Conservation (phyloP, 1,284 basidiomycete species). For the Malassezia yamatoensis region DNA sequence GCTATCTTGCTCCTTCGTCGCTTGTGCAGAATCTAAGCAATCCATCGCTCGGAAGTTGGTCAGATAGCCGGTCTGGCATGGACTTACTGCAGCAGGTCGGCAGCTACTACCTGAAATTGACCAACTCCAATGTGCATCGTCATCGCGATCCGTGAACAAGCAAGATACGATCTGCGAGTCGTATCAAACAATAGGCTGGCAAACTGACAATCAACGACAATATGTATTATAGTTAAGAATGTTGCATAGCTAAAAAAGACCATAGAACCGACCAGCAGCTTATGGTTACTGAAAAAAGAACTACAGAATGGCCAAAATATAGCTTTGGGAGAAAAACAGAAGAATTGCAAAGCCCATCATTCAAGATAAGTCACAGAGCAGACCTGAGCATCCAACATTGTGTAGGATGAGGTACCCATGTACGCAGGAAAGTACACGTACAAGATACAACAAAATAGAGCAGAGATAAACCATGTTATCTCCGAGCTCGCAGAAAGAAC, state of each 20-base stretch:
- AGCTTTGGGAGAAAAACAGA: background rate
- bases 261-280: constrained; percentile 12
- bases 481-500: background rate
- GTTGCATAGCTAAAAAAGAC: background rate
- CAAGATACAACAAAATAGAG: no score
- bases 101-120: constrained; percentile 5
- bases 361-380: background rate
- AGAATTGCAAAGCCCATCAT: constrained; percentile 2
- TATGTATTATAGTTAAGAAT: background rate
- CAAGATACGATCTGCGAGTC: no score
- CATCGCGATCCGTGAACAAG: background rate
- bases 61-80: background rate
- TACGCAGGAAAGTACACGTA: no score
- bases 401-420: no score
- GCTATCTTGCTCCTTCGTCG: background rate
- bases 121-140: background rate
- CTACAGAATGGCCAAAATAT: background rate
- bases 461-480: no score
- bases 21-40: background rate
- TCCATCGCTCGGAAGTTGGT: constrained; percentile 1
- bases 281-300: background rate
- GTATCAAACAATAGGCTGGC: no score
- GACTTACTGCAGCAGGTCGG: constrained; percentile 11
- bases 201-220: no score
- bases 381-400: background rate